Evolutionary conservation across 257 asterid species (phyloP).

Genomic region (Fraxinus anomala): DNA sequence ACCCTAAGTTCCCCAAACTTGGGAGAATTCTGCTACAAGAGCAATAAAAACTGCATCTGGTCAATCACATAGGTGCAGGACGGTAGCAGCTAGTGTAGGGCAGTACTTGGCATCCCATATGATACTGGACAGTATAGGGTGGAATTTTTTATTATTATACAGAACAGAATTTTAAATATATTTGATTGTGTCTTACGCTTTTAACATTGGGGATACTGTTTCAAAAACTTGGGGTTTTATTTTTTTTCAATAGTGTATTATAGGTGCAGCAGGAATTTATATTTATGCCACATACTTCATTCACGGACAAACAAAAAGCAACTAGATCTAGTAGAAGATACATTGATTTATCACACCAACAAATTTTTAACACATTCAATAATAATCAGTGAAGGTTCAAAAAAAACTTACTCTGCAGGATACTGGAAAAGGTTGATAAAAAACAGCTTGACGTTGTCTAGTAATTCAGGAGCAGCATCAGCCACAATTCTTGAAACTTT

Average conservation of each 20-base stretch:
- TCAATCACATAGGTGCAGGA: not conserved
- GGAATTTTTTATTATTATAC: not conserved
- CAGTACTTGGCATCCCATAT: not conserved
- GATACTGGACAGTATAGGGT: not conserved
- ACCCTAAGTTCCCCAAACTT: not conserved
- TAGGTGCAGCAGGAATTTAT: not conserved
- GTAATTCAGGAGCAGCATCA: conserved; percentile 75
- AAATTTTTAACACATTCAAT: not conserved
- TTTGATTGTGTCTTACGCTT: not conserved
- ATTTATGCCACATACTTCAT: not conserved
- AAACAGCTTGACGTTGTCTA: conserved; percentile 61
- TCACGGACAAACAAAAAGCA: not conserved
- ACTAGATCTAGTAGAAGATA: not conserved
- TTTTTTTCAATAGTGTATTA: too few relatives aligned
- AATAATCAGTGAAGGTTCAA: not conserved
- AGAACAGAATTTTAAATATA: not conserved
- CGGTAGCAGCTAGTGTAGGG: too few relatives aligned
- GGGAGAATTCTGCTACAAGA: not conserved
- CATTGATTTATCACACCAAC: not conserved
- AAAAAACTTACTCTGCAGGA: conserved; percentile 70
- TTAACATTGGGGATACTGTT: not conserved
- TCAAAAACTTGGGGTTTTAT: not conserved
- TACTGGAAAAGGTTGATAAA: conserved; percentile 81
- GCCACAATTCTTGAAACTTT: conserved; percentile 65
- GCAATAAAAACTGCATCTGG: not conserved